Evolutionary conservation across 2,329 filamentous ascomycete genomes (phyloP).

Genomic region (Seiridium cupressi): DNA sequence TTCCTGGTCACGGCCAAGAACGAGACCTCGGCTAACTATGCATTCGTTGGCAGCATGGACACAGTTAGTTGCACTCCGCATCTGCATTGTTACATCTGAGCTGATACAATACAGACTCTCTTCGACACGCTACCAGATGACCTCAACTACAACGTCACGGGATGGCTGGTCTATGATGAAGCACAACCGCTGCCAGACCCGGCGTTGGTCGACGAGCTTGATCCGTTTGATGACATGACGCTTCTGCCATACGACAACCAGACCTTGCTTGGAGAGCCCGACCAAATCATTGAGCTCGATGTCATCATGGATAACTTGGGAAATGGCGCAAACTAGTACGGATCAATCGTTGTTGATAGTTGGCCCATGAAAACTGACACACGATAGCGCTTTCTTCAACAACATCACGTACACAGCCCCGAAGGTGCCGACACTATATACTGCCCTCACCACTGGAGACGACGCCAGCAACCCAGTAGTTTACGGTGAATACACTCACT

Average conservation of each 20-base stretch:
- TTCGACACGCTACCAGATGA: constrained; percentile 67
- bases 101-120: constrained; percentile 43
- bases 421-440: constrained; percentile 80
- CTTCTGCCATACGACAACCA: constrained; percentile 69
- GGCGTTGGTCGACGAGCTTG: constrained; percentile 56
- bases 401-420: constrained; percentile 72
- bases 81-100: not conserved
- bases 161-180: constrained; percentile 61
- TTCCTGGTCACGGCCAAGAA: constrained; percentile 64
- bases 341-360: constrained; percentile 15
- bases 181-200: constrained; percentile 46
- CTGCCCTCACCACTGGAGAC: constrained; percentile 63
- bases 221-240: constrained; percentile 71
- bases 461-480: constrained; percentile 55
- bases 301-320: constrained; percentile 66
- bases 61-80: constrained; percentile 39
- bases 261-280: constrained; percentile 58
- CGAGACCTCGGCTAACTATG: constrained; percentile 60
- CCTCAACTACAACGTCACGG: constrained; percentile 67
- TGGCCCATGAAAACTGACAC: constrained; percentile 14
- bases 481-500: constrained; percentile 65
- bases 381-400: constrained; percentile 62
- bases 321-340: constrained; percentile 66
- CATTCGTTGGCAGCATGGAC: constrained; percentile 70
- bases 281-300: constrained; percentile 61